Base-by-base conservation (phyloP, 257 asterid species). In the Fraxinus cuspidata region DNA sequence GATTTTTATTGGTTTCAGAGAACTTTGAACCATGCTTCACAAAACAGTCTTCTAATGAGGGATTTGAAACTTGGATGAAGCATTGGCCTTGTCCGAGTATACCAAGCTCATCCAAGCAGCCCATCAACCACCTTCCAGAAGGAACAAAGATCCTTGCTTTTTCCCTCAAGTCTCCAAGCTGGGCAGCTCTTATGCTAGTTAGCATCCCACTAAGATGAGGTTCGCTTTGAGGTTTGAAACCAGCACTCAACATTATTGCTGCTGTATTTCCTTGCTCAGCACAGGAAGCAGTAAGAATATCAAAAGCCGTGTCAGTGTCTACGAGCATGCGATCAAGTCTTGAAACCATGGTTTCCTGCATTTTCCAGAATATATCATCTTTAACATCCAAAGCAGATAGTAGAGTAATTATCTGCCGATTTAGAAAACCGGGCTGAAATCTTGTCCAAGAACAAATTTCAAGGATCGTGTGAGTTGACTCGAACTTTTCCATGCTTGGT, bases 391-490 rank as follows among this genome's bases (percentile, higher is more conserved):
- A 88, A 47, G 97, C 90, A 68, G 99, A 93, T 49, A 96, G 95
- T 19, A 93, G 89, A 12, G 96, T 90, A 67, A 96, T 49, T 70
- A 96, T 93, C 84, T 96, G 98, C 29, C 98, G 83, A 81, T 96
- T 93, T 76, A 96, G 85, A 77, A 93, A 96, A 42, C 97, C 99
- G 6, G 98, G 94, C 86, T 91, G 98, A 77, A 88, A 90, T 47
- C 94, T 81, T 16, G 95, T 86, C 99, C 99, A 96, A 18, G 97
- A 90, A 85, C 98, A 96, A 69, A 96, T 96, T 84, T 96, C 99
- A 32, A 96, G 96, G 15, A 87, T 81, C 1, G 85, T 89, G 79
- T 96, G 99, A n/a, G 69, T 38, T 1, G 99, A 93, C 16, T 85
- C 94, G 11, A 96, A 96, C 76, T 92, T 93, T 80, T 56, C 84